Base-by-base conservation (phyloP, 768 basidiomycete genomes). In the Suillus ampliporus region DNA sequence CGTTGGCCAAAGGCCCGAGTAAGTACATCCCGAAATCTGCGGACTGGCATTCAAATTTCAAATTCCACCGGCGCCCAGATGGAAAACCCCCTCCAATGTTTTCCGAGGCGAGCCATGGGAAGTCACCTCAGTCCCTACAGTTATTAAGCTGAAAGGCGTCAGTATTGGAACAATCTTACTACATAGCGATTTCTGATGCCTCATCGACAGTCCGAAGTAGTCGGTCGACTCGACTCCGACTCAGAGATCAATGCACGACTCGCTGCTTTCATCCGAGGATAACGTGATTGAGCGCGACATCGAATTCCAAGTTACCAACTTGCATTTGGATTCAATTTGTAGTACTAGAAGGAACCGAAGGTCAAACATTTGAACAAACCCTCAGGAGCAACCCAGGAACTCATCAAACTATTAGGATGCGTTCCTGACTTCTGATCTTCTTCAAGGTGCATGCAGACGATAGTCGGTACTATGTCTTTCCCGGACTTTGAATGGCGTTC, bases 1-100 rank as follows among this genome's bases (percentile, higher is more conserved):
- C 66, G 89, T 91, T 58, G 91, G 91, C 13, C 83, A 87, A 71
- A 82, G 74, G 67, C 62, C 80, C 58, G 83, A 86, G 91, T 93
- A 69, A 73, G 41, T 52, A 35, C 14, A 43, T 51, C 54, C 19
- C 26, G 61, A 54, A 48, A 50, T 41, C 35, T 63, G 26, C 17
- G 52, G 31, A 26, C 44, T 58, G 35, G 56, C 6, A 4, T 15
- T 43, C 13, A 40, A 40, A 41, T 57, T 66, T 10, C 52, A 57
- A 10, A 60, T 19, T 57, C n/a, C n/a, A n/a, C n/a, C n/a, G n/a
- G 35, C 7, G 19, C 62, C n/a, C 63, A 92, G 91, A 69, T 93
- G 91, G 91, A 92, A 86, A 76, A 69, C 79, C 1, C 74, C 81
- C 8, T 72, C 77, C 15, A 90, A 90, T 65, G 67, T 79, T 3